Evolutionary conservation across 83 land plant genomes (phyloP).

Genomic region (Isoetes engelmannii): DNA sequence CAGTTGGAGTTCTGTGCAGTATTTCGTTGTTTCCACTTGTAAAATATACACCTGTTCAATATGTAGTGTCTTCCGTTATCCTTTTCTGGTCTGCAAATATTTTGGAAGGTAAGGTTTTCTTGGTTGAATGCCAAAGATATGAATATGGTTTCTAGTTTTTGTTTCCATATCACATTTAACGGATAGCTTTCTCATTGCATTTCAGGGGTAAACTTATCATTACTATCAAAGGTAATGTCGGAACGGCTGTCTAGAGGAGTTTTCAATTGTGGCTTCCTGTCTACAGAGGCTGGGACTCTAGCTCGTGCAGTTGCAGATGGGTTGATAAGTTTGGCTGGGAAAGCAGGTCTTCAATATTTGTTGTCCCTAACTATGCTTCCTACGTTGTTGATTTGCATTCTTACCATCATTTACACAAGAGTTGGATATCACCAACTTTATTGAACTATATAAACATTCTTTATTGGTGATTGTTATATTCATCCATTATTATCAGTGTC

Average conservation of each 20-base stretch:
- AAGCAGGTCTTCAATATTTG: constrained; percentile 23
- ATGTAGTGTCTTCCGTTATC: constrained; percentile 24
- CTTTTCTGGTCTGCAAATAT: constrained; percentile 33
- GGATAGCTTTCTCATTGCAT: not conserved
- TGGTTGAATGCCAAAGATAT: not conserved
- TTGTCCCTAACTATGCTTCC: constrained; percentile 32
- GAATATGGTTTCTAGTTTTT: not conserved
- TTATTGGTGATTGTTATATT: too few species aligned
- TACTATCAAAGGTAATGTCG: constrained; percentile 55
- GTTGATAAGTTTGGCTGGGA: constrained; percentile 60
- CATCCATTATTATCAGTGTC: too few species aligned
- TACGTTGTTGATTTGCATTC: constrained; percentile 17
- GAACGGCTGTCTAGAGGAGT: constrained; percentile 67
- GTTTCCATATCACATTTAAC: not conserved
- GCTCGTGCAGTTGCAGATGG: constrained; percentile 73
- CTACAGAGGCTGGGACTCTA: constrained; percentile 78
- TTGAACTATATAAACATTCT: not conserved
- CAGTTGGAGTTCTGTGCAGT: constrained; percentile 20
- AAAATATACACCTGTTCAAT: constrained; percentile 21
- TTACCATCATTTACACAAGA: constrained; percentile 26
- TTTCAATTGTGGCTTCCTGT: constrained; percentile 71
- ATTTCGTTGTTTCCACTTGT: constrained; percentile 21
- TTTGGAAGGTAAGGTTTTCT: constrained; percentile 27
- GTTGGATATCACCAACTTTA: constrained; percentile 34
- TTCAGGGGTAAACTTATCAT: not conserved